Evolutionary conservation across 148 eudicot genomes (phyloP).

Genomic region (Amaranthus cruentus): DNA sequence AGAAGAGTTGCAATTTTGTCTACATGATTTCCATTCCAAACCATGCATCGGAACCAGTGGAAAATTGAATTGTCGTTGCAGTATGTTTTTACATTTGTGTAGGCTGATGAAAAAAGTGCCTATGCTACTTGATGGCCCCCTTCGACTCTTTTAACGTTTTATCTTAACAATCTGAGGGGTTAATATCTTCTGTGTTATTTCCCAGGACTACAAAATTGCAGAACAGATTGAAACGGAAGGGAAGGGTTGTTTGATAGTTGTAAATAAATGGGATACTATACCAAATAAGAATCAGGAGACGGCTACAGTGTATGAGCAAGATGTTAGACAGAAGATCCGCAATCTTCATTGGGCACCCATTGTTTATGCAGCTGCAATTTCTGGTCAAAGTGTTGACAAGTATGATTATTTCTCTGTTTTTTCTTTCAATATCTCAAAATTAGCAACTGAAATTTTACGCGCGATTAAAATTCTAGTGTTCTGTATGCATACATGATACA

Average conservation of each 20-base stretch:
- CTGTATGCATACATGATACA: neutral
- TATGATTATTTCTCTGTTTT: conserved; percentile 36
- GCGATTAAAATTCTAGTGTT: neutral
- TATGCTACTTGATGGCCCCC: neutral
- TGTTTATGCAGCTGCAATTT: conserved; percentile 91
- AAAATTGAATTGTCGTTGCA: conserved; percentile 9
- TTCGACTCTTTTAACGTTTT: neutral
- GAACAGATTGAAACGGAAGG: conserved; percentile 96
- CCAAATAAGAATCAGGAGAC: conserved; percentile 90
- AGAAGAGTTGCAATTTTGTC: neutral
- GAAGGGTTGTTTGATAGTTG: conserved; percentile 92
- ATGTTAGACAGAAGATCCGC: conserved; percentile 83
- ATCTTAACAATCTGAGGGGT: neutral
- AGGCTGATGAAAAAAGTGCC: neutral
- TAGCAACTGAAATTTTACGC: neutral
- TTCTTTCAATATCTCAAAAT: neutral
- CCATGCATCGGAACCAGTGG: neutral
- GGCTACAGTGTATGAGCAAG: conserved; percentile 69
- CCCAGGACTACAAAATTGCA: conserved; percentile 89
- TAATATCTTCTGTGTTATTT: conserved; percentile 4
- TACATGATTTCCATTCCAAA: neutral
- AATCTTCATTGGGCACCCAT: conserved; percentile 95
- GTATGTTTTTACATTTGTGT: neutral
- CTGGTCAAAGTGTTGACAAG: conserved; percentile 87
- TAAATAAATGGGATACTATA: conserved; percentile 98